These are phyloP conservation scores for Mycosarcoma mackinlayi DNA, from an alignment of 1,284 basidiomycete species.

Conservation along the genomic window DNA sequence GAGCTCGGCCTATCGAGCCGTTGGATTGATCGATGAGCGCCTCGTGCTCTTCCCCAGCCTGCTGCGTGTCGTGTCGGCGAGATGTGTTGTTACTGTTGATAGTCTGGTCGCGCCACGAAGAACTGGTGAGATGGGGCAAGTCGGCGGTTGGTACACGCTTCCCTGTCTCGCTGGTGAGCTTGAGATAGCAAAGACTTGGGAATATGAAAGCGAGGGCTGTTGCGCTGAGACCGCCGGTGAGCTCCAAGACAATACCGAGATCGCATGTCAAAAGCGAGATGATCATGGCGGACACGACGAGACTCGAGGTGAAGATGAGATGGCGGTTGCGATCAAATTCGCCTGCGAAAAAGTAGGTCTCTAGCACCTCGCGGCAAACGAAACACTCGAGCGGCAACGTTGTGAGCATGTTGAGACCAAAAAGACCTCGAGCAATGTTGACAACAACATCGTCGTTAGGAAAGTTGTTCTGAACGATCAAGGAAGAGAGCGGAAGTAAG, in stretches of 20 bases:
- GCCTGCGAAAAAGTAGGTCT: conserved; percentile 61
- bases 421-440: conserved; percentile 89
- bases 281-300: conserved; percentile 84
- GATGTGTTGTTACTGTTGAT: background rate
- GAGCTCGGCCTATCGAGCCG: conserved; percentile 17
- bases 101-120: conserved; percentile 23
- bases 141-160: conserved; percentile 41
- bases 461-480: conserved; percentile 59
- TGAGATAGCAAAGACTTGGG: conserved; percentile 66
- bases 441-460: conserved; percentile 64
- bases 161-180: conserved; percentile 58
- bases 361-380: conserved; percentile 83
- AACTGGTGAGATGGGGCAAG: conserved; percentile 29
- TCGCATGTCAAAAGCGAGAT: conserved; percentile 94
- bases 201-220: conserved; percentile 91
- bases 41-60: conserved; percentile 20
- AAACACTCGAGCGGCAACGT: conserved; percentile 92
- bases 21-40: conserved; percentile 34
- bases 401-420: conserved; percentile 98
- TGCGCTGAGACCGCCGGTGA: conserved; percentile 93
- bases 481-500: background rate
- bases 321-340: conserved; percentile 74
- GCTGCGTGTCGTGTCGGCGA: conserved; percentile 1
- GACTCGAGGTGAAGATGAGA: conserved; percentile 86
- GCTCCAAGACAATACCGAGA: conserved; percentile 94